Conservation (phyloP, 2,329 filamentous ascomycete species). For the Bipolaris zeicola region DNA sequence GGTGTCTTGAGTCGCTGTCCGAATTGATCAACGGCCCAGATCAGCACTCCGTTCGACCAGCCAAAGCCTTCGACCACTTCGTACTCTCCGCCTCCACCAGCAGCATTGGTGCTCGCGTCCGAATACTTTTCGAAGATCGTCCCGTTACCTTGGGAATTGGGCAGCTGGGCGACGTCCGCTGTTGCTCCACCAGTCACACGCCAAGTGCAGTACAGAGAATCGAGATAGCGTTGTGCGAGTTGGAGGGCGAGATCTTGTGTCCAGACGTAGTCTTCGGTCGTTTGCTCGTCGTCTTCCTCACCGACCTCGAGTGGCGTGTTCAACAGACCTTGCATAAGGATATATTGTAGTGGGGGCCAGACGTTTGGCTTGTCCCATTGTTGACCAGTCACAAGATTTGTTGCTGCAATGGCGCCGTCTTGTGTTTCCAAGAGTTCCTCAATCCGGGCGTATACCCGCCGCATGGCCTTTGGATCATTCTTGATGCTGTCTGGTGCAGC, state of each 20-base stretch:
- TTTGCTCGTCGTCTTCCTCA: conserved; percentile 53
- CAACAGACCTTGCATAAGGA: conserved; percentile 66
- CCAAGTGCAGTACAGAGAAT: conserved; percentile 73
- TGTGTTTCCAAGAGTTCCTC: conserved; percentile 58
- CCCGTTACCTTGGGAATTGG: conserved; percentile 56
- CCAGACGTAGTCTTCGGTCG: conserved; percentile 54
- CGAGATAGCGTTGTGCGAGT: conserved; percentile 69
- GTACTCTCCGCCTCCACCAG: conserved; percentile 70
- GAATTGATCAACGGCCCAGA: conserved; percentile 70
- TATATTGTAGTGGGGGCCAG: conserved; percentile 70
- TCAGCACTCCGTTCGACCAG: conserved; percentile 71
- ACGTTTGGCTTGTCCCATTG: conserved; percentile 75
- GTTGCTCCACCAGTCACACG: conserved; percentile 69
- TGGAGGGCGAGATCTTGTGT: conserved; percentile 62
- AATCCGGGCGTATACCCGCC: conserved; percentile 61
- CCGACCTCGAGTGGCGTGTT: conserved; percentile 64
- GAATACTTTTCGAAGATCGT: conserved; percentile 75
- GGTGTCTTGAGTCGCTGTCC: conserved; percentile 61
- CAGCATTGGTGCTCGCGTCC: conserved; percentile 64
- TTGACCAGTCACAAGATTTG: conserved; percentile 65
- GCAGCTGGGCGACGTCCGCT: conserved; percentile 28
- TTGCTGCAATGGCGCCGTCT: conserved; percentile 65
- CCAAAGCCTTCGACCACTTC: conserved; percentile 72
- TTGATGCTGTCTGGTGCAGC: conserved; percentile 64
- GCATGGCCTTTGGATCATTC: conserved; percentile 64